Conservation (phyloP, 176 grass and related monocot species). For the Juncus effusus region DNA sequence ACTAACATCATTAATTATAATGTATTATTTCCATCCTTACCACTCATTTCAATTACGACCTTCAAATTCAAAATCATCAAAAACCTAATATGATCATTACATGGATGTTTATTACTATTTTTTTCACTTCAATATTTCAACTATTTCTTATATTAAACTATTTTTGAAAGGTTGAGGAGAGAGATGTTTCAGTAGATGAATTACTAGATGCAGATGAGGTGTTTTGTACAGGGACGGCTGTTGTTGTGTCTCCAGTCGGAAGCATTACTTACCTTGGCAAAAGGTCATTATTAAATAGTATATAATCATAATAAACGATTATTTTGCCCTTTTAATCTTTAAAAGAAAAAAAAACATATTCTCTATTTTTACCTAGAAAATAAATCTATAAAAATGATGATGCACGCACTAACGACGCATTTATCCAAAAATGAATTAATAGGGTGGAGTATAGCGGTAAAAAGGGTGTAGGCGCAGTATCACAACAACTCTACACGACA, state of each 20-base stretch:
- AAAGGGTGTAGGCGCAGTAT: conserved; percentile 52
- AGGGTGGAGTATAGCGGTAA: conserved; percentile 68
- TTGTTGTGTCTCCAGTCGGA: conserved; percentile 75
- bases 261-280: conserved; percentile 62
- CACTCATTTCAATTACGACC: too few species aligned
- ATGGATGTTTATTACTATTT: too few species aligned
- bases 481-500: conserved; percentile 56
- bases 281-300: conserved; percentile 34
- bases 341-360: too few species aligned
- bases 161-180: conserved; percentile 59
- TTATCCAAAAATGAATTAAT: conserved; percentile 9
- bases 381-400: too few species aligned
- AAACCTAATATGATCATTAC: too few species aligned
- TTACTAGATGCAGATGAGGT: conserved; percentile 79
- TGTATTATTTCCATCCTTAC: too few species aligned
- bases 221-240: conserved; percentile 87
- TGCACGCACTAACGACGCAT: too few species aligned
- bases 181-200: conserved; percentile 55
- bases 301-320: conserved; percentile 11
- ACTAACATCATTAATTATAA: too few species aligned
- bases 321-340: conserved; percentile 11
- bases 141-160: neutral
- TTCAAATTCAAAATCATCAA: too few species aligned
- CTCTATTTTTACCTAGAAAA: too few species aligned
- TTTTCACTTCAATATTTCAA: too few species aligned